Evolutionary conservation across 225 moss, liverwort and hornwort species (phyloP), one percentile per base, ranked within the genome.

Genomic region (Straminergon stramineum): DNA sequence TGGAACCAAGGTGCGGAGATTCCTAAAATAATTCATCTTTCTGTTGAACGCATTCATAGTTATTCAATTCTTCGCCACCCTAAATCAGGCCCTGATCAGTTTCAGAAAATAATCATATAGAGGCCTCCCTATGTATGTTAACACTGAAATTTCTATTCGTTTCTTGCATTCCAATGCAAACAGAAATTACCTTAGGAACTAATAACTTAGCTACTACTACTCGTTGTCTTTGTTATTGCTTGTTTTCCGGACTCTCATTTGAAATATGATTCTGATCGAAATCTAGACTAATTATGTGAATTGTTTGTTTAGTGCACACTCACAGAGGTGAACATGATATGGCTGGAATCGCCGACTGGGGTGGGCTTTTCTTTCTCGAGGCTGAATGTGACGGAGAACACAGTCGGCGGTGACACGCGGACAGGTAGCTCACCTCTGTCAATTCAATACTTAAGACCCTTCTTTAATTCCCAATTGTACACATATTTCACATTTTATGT

Each of bases 321-420:
- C 63, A 66, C 89, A 95, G 94, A 93, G 84, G 94, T 89, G 92
- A 93, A 92, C 89, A 91, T 93, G 90, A 86, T 95, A 81, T 95
- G 93, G 93, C 65, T 95, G 87, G 94, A 95, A 85, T 95, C 94
- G 35, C 94, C 93, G 5, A 92, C 91, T 27, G 94, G 94, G 9
- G 93, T 93, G 64, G 94, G 94, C 2, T 95, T 93, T 81, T 95
- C 94, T 16, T 95, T 81, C 88, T 87, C 92, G 19, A 89, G 83
- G 65, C 66, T 81, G 30, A 92, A 91, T 76, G 43, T 43, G 67
- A 77, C 90, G 8, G 87, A 91, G 75, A 93, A 93, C 31, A 14
- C 26, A 17, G 91, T 80, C 31, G 94, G 93, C 24, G 89, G 91
- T 45, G 94, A 95, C 88, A 56, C 64, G 43, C 93, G 93, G 57